Evolutionary conservation across 768 basidiomycete genomes (phyloP).

Genomic region (Epithele typhae): DNA sequence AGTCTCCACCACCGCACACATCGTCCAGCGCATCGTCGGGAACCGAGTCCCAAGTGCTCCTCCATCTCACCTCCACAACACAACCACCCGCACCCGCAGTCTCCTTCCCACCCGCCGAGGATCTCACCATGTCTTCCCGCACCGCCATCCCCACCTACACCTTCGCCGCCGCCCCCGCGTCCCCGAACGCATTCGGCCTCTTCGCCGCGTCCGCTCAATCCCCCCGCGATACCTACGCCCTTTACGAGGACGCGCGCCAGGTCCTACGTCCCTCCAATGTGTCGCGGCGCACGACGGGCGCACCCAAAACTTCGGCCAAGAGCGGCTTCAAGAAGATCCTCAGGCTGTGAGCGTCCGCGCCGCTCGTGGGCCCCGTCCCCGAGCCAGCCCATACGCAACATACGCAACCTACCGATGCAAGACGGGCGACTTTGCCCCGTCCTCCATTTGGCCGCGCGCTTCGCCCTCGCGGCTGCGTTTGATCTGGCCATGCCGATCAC

Average conservation of each 20-base stretch:
- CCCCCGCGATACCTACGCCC: conserved; percentile 17
- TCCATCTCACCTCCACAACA: background rate
- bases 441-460: no score
- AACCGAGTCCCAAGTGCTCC: background rate
- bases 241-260: conserved; percentile 18
- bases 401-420: no score
- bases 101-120: background rate
- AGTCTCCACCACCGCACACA: no score
- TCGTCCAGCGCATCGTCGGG: background rate
- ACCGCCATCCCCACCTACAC: conserved; percentile 3
- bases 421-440: no score
- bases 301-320: conserved; percentile 4
- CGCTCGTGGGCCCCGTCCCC: no score
- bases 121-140: background rate
- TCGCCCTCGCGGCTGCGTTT: no score
- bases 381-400: no score
- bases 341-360: conserved; percentile 7
- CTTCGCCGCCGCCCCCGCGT: conserved; percentile 9
- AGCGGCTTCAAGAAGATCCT: conserved; percentile 17
- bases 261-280: conserved; percentile 17
- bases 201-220: conserved; percentile 12
- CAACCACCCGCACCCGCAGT: background rate
- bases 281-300: conserved; percentile 2
- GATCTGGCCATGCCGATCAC: no score
- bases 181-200: conserved; percentile 16